A percentile compares a stretch with the other conserved stretches of the same genome.
Evolutionary conservation across 2,329 filamentous ascomycete genomes (phyloP).

Genomic region (Leptodontidium sp.): DNA sequence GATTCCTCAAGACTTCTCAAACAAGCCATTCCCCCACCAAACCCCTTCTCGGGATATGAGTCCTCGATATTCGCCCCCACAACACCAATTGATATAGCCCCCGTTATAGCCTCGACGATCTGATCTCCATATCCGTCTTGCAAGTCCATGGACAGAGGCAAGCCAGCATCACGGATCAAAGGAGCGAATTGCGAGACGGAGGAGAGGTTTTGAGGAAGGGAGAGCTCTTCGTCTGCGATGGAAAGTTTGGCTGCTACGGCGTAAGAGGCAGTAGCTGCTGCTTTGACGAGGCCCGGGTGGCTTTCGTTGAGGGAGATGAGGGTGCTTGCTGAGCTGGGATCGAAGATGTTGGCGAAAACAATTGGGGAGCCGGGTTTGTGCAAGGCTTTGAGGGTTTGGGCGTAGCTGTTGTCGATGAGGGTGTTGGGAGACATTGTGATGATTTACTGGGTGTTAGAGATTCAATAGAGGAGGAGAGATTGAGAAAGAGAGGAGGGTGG

Average conservation of each 20-base stretch:
- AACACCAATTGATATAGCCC: conserved; percentile 59
- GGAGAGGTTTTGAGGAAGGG: conserved; percentile 58
- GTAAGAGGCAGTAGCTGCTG: conserved; percentile 50
- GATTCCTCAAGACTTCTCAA: conserved; percentile 54
- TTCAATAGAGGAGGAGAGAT: not conserved
- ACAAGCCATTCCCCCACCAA: conserved; percentile 29
- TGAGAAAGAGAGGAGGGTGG: not conserved
- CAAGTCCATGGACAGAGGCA: conserved; percentile 64
- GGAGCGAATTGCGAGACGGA: conserved; percentile 55
- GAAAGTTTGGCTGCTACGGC: conserved; percentile 58
- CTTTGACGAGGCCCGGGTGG: conserved; percentile 45
- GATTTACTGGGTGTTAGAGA: not conserved
- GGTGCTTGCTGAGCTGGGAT: conserved; percentile 56
- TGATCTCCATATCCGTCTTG: conserved; percentile 65
- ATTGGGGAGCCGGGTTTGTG: conserved; percentile 60
- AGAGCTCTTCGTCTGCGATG: conserved; percentile 57
- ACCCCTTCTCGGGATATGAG: conserved; percentile 46
- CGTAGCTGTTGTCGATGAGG: conserved; percentile 25
- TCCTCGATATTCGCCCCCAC: conserved; percentile 69
- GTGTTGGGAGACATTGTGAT: not conserved
- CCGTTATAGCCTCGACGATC: conserved; percentile 54
- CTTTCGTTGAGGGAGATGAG: conserved; percentile 49
- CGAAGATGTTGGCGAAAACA: conserved; percentile 64
- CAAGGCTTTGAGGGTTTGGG: conserved; percentile 51
- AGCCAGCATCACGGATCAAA: conserved; percentile 45